Evolutionary conservation across 1,139 yeast genomes (phyloP), one percentile per base, ranked within the genome.

Genomic region (Diutina scorzettiae): DNA sequence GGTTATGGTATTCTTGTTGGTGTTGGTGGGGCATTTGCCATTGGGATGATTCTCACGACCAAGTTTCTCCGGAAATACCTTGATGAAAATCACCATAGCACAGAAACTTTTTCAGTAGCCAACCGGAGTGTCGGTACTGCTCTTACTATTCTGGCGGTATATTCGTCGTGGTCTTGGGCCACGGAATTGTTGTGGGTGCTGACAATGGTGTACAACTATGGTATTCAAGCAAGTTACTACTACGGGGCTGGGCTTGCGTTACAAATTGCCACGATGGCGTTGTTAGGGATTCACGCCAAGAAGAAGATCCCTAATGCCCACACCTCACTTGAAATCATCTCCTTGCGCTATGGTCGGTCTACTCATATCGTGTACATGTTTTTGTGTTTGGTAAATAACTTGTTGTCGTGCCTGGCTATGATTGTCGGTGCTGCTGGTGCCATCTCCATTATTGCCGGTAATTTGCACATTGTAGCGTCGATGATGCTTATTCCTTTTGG

Each of bases 401-500:
- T 64, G 41, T 43, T 62, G 18, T 59, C 66, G 9, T 58, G 63
- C 44, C 55, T 63, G 8, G 50, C 59, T 2, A 63, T 63, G 66
- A 57, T 64, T 49, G 47, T 64, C n/a, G 66, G 64, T 19, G 66
- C 66, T 6, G 53, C 64, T 11, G 60, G 60, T 19, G 66, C 63
- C 5, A 59, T 64, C 30, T 57, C 64, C 3, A 55, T 57, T 11
- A 57, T 63, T 43, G 57, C 64, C 34, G 65, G 62, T 28, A 56
- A 61, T 42, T 48, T 63, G 39, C 60, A 63, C 42, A 54, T 58
- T 41, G 64, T 54, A 31, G 64, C 64, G 8, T 53, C 59, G 40
- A 56, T 62, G 8, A 52, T 60, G 56, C 53, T 63, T 42, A 58
- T 63, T 42, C 66, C 66, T n/a, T 59, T 63, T 48, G 66, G 66